Percentiles rank a stretch among this genome's conserved stretches.
These are phyloP conservation scores for Huntiella moniliformis DNA, from an alignment of 2,329 filamentous ascomycete species.

Conservation along the genomic window DNA sequence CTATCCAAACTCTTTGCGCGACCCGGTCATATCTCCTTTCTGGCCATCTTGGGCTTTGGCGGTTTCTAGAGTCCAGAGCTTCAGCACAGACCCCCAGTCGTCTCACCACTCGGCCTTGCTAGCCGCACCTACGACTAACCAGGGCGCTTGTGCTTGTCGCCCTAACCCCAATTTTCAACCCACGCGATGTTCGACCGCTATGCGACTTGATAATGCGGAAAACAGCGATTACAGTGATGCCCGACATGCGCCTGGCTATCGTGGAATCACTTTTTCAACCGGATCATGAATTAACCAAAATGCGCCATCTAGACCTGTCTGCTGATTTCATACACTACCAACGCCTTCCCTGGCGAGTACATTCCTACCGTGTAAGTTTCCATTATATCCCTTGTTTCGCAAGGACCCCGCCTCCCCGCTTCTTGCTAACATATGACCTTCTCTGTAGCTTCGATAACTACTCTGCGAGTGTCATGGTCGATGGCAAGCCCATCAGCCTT, in stretches of 20 bases:
- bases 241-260: too few relatives aligned
- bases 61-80: background rate
- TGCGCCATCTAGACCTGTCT: conserved; percentile 61
- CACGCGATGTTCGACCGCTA: background rate
- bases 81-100: conserved; percentile 6
- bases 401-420: background rate
- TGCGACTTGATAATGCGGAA: background rate
- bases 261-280: too few relatives aligned
- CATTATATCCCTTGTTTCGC: background rate
- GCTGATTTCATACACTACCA: conserved; percentile 97
- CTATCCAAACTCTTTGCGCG: too few relatives aligned
- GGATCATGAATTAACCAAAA: background rate
- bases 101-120: background rate
- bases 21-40: too few relatives aligned
- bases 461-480: conserved; percentile 96
- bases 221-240: background rate
- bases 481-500: conserved; percentile 91
- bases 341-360: conserved; percentile 99
- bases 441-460: conserved; percentile 81
- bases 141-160: background rate
- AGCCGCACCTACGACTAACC: too few relatives aligned
- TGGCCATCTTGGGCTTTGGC: too few relatives aligned
- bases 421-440: conserved; percentile 1
- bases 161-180: conserved; percentile 6
- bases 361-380: conserved; percentile 80